Base-by-base conservation (phyloP, 805 yeast genomes). In the Yarrowia deformans region DNA sequence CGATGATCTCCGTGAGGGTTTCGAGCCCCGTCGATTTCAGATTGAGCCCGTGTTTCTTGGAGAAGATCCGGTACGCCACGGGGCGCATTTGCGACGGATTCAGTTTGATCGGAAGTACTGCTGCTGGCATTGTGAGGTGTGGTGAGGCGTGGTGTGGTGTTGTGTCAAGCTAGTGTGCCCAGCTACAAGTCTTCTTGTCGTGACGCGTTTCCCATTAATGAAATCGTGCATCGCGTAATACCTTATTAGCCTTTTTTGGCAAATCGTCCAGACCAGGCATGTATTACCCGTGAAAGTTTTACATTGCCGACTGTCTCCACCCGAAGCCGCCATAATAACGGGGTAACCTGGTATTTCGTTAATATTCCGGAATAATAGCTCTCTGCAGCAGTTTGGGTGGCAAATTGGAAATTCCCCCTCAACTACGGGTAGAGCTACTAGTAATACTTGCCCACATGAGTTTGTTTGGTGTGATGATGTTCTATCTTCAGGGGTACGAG, bases 1-100 rank as follows among this genome's bases (percentile, higher is more conserved):
- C 95, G 34, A 95, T 82, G 67, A 86, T 84, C n/a, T 87, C 87
- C 0, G 97, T 90, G 40, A 95, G 79, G 1, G 84, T 84, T 54
- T 83, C 84, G 16, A 95, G 81, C 0, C 97, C 98, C 72, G 90
- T 88, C 0, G 97, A 88, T 74, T 94, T 92, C 72, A 95, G 85
- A 77, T 93, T 93, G 37, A 95, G 84, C 0, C 98, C 97, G 76
- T 92, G 94, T 76, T 94, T 95, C 78, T 93, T 94, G 5, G 98
- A 91, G 9, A 95, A 78, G 1, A 94, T 85, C 49, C 99, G 82
- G 77, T 93, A 95, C 0, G 98, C 98, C 61, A 94, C 80, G 0
- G 99, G 99, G 55, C 99, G 84, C 54, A 95, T 81, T 74, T 90
- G 90, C 0, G 94, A 86, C 0, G 97, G 91, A 67, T 88, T 90